Evolutionary conservation across 1,284 basidiomycete species (phyloP).

Genomic region (Ceratobasidium sp.): DNA sequence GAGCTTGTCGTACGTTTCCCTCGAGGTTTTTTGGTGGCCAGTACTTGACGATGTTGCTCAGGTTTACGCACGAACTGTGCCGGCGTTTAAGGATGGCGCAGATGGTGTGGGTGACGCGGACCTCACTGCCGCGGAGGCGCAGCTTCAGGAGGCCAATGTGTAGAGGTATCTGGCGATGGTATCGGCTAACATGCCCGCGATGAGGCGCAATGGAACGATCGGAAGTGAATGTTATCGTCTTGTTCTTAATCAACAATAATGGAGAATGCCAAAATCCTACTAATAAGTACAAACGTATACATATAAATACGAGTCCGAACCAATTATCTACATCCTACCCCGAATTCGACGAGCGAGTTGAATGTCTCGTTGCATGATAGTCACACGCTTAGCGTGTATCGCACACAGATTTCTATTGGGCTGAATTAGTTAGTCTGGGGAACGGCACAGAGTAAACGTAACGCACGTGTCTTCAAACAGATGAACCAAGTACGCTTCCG

Average conservation of each 20-base stretch:
- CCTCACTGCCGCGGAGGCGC: constrained; percentile 68
- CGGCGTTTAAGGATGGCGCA: constrained; percentile 62
- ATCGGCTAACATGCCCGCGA: not conserved
- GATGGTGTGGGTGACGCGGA: constrained; percentile 66
- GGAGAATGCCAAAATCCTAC: constrained; percentile 26
- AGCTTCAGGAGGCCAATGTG: constrained; percentile 62
- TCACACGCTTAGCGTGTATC: constrained; percentile 98
- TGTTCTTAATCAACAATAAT: constrained; percentile 8
- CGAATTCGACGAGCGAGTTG: constrained; percentile 95
- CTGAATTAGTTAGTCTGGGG: constrained; percentile 20
- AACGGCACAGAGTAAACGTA: constrained; percentile 29
- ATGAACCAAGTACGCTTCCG: constrained; percentile 93
- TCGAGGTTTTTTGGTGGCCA: constrained; percentile 34
- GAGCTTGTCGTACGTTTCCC: constrained; percentile 72
- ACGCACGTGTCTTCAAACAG: constrained; percentile 96
- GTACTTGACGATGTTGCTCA: constrained; percentile 50
- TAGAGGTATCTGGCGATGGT: constrained; percentile 35
- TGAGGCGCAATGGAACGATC: not conserved
- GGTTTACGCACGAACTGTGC: constrained; percentile 63
- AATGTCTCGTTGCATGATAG: constrained; percentile 97
- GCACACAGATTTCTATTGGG: constrained; percentile 86
- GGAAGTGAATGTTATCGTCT: not conserved
- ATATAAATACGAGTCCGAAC: constrained; percentile 27
- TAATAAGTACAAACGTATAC: constrained; percentile 33
- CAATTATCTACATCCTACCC: constrained; percentile 60